phyloP scores from a whole-genome alignment of 495 filamentous ascomycete species.

The Aspergillus mulundensis region DNA sequence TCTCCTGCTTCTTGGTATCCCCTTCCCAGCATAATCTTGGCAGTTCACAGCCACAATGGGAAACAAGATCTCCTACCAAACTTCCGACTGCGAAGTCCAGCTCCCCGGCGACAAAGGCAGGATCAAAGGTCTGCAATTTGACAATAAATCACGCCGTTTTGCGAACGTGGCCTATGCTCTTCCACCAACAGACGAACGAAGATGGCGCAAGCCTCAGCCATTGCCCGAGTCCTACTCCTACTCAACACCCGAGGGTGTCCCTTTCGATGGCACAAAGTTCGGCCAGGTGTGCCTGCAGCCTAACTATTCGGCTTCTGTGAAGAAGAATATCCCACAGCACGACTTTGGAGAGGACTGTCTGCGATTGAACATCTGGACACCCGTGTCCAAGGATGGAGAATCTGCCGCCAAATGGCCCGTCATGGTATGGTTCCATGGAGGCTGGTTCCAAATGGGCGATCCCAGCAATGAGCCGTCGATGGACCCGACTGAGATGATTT shows the following conservation, averaged over 20 bases:
- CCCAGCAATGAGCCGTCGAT: constrained; percentile 30
- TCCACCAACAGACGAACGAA: constrained; percentile 35
- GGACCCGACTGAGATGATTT: constrained; percentile 47
- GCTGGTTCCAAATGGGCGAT: constrained; percentile 47
- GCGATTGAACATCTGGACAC: constrained; percentile 41
- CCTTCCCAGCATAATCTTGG: not conserved
- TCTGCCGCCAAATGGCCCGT: constrained; percentile 46
- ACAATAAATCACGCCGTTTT: constrained; percentile 28
- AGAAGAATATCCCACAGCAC: constrained; percentile 17
- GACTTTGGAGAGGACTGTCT: constrained; percentile 44
- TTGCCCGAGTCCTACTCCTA: constrained; percentile 35
- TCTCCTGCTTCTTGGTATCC: not conserved
- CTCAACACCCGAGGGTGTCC: constrained; percentile 8
- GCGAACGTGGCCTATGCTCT: constrained; percentile 45
- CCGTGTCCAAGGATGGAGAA: constrained; percentile 19
- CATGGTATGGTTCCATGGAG: constrained; percentile 51
- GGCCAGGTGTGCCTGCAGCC: constrained; percentile 45
- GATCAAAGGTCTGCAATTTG: constrained; percentile 22
- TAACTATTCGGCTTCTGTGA: constrained; percentile 19
- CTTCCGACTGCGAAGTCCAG: constrained; percentile 6
- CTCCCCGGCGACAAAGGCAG: constrained; percentile 1
- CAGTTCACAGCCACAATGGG: constrained; percentile 13
- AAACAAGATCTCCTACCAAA: constrained; percentile 11
- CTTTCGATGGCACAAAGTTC: constrained; percentile 38
- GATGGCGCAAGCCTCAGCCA: constrained; percentile 41